phyloP scores from a whole-genome alignment of 2,329 filamentous ascomycete genomes.

The Hypoxylon rubiginosum region DNA sequence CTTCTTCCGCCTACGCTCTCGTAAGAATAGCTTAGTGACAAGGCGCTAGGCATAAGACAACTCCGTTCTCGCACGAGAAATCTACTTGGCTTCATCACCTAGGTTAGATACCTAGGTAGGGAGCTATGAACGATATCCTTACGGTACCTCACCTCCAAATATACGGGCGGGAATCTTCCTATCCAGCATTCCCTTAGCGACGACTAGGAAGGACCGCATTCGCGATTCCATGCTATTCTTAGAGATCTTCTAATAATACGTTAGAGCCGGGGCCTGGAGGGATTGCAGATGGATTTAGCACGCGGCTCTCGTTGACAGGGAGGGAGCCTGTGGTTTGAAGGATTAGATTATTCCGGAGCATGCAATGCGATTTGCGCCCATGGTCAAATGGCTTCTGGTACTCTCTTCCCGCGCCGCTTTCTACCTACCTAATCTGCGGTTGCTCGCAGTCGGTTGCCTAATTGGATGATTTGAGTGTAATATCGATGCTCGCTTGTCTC shows the following conservation, averaged over 20 bases:
- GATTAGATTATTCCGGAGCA: slow-evolving; percentile 30
- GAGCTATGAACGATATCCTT: background rate
- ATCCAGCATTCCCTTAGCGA: background rate
- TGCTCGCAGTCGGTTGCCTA: slow-evolving; percentile 28
- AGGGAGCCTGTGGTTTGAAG: slow-evolving; percentile 30
- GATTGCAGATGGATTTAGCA: slow-evolving; percentile 28
- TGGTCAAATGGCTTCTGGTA: slow-evolving; percentile 22
- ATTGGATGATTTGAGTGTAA: slow-evolving; percentile 12
- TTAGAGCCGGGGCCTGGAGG: slow-evolving; percentile 10
- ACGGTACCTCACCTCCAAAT: background rate
- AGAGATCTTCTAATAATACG: slow-evolving; percentile 30
- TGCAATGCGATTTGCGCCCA: slow-evolving; percentile 24
- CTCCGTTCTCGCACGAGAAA: background rate
- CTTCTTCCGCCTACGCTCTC: slow-evolving; percentile 19
- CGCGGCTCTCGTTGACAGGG: slow-evolving; percentile 21
- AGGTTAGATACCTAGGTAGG: background rate
- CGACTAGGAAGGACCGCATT: background rate
- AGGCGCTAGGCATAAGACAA: background rate
- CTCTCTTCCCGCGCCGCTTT: slow-evolving; percentile 17
- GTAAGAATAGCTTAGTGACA: background rate
- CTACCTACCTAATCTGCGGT: slow-evolving; percentile 23
- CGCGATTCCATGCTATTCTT: slow-evolving; percentile 22
- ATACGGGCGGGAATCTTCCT: slow-evolving; percentile 1
- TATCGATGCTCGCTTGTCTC: slow-evolving; percentile 8
- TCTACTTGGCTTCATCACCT: background rate